Base-by-base conservation (phyloP, 148 eudicot genomes). In the Amaranthus cruentus region DNA sequence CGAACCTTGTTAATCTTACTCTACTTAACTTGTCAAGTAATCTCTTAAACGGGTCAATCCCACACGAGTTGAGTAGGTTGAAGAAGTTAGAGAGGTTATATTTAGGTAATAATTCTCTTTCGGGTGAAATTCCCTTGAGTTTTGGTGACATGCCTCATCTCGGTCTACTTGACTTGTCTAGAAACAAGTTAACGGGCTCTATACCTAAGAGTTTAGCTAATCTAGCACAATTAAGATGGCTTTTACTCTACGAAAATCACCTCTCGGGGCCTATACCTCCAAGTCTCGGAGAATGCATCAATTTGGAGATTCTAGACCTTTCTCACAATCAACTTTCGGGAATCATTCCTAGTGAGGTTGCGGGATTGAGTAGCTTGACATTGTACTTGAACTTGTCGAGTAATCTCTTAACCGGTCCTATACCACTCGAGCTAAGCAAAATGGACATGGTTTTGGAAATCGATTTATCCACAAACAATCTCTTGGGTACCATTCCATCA, bases 381-480 rank as follows among this genome's bases (percentile, higher is more conserved):
- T 69, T 92, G 83, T 92, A 87, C 81, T 79, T 92, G 75, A 92
- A 92, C 69, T 74, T 92, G 73, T 92, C 95, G 12, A 80, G 82
- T 63, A 92, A 92, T 77, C 78, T 68, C 73, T 78, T 92, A 58
- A 57, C 74, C 14, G 96, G 97, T 48, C 82, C 81, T 43, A 81
- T 92, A 61, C 97, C 96, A 7, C 62, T 85, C 18, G 95, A 88
- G 88, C 84, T 90, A 55, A 87, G 91, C 71, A 88, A 92, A 76
- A 90, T 92, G 93, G 95, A 89, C 68, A 90, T 90, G 97, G 90
- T 90, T 47, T 76, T 89, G 68, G 95, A 89, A 9, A 88, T 92
- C 52, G 97, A 92, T 78, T 55, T 90, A 62, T 92, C 93, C 7
- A 74, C 77, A 43, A 92, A 92, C 81, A 76, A 78, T 58, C 86